phyloP scores from a whole-genome alignment of 1,284 basidiomycete genomes.

The Phellopilus nigrolimitatus region DNA sequence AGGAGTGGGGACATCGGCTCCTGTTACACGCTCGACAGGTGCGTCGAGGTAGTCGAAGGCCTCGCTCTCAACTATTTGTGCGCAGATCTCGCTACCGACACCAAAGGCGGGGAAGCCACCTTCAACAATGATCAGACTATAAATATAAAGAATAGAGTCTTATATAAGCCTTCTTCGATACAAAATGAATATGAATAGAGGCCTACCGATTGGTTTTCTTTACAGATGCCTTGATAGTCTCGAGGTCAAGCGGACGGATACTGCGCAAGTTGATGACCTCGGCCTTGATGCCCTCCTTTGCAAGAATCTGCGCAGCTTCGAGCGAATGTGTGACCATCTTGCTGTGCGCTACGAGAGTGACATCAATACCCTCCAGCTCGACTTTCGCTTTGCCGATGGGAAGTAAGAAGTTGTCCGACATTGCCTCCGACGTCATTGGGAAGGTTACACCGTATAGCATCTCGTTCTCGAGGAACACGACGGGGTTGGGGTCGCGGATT shows the following conservation, averaged over 20 bases:
- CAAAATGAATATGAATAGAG: conserved; percentile 15
- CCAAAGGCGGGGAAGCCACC: conserved; percentile 99
- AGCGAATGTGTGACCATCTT: conserved; percentile 92
- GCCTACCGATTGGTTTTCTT: conserved; percentile 95
- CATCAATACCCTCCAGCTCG: conserved; percentile 87
- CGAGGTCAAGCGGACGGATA: conserved; percentile 95
- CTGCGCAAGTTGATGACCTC: conserved; percentile 98
- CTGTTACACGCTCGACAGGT: conserved; percentile 95
- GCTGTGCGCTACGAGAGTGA: conserved; percentile 96
- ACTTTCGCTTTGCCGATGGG: conserved; percentile 98
- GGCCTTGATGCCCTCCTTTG: conserved; percentile 95
- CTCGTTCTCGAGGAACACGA: conserved; percentile 99
- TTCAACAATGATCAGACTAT: conserved; percentile 87
- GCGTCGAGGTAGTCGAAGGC: conserved; percentile 98
- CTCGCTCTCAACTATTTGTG: conserved; percentile 93
- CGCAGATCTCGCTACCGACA: conserved; percentile 97
- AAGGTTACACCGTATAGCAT: conserved; percentile 97
- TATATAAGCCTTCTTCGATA: conserved; percentile 10
- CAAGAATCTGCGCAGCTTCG: conserved; percentile 89
- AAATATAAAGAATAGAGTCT: conserved; percentile 13
- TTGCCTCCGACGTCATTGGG: conserved; percentile 91
- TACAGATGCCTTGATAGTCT: conserved; percentile 91
- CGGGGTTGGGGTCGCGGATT: conserved; percentile 97
- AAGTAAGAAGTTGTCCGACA: conserved; percentile 92
- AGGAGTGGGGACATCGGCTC: conserved; percentile 95